phyloP scores from a whole-genome alignment of 148 eudicot genomes.

The Vaccinium corymbosum region DNA sequence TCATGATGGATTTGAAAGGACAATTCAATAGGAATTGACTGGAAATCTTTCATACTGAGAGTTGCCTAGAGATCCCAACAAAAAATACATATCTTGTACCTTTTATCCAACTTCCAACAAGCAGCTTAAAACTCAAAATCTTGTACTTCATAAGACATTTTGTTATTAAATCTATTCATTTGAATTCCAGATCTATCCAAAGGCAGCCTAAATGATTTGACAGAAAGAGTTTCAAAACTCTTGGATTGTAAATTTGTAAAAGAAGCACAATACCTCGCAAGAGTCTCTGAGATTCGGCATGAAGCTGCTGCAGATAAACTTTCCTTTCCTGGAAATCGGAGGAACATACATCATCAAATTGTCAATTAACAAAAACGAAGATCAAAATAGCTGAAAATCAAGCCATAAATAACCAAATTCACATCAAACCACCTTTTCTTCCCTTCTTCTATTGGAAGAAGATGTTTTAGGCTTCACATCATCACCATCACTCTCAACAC shows the following conservation, averaged over 20 bases:
- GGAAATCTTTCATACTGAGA: neutral
- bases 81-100: neutral
- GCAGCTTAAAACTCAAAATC: neutral
- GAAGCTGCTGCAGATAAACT: conserved; percentile 44
- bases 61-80: neutral
- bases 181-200: neutral
- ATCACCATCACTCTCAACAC: conserved; percentile 23
- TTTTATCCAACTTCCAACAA: neutral
- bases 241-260: neutral
- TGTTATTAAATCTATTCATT: neutral
- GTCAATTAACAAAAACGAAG: neutral
- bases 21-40: neutral
- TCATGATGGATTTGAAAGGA: neutral
- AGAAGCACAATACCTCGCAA: conserved; percentile 42
- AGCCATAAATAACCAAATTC: neutral
- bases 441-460: conserved; percentile 35
- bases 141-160: neutral
- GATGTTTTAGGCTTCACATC: conserved; percentile 26
- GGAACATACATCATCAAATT: neutral
- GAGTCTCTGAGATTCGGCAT: conserved; percentile 56
- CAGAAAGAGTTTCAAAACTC: neutral
- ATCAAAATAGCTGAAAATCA: neutral
- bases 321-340: conserved; percentile 40
- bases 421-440: conserved; percentile 41
- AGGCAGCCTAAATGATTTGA: neutral